These are phyloP conservation scores for Coemansia sp. DNA, from an alignment of 192 early-diverging fungal genomes.

Conservation along the genomic window DNA sequence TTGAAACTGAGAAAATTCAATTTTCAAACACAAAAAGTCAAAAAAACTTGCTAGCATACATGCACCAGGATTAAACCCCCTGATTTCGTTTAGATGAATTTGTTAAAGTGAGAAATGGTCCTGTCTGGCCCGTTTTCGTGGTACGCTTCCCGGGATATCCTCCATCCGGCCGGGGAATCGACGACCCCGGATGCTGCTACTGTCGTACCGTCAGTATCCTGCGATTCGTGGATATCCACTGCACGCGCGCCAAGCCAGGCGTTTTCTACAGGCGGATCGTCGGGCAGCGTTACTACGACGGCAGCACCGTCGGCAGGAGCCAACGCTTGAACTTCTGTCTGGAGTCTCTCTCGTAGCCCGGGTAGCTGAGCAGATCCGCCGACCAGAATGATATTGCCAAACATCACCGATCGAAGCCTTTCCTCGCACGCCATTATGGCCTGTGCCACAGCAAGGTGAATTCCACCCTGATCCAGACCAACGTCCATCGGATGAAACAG, in stretches of 20 bases:
- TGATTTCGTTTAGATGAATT: slow-evolving; percentile 9
- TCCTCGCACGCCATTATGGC: slow-evolving; percentile 90
- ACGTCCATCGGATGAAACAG: slow-evolving; percentile 94
- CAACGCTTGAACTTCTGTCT: slow-evolving; percentile 89
- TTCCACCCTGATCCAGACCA: slow-evolving; percentile 85
- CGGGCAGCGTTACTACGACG: slow-evolving; percentile 1
- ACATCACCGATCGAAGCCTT: slow-evolving; percentile 84
- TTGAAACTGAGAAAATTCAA: slow-evolving; percentile 4
- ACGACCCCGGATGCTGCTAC: slow-evolving; percentile 2
- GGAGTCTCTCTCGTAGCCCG: slow-evolving; percentile 88
- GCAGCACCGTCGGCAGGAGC: slow-evolving; percentile 57
- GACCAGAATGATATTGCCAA: slow-evolving; percentile 88
- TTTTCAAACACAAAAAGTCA: no score
- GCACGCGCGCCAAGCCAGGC: slow-evolving; percentile 23
- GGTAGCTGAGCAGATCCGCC: slow-evolving; percentile 93
- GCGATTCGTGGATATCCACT: no score
- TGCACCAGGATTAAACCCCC: not conserved
- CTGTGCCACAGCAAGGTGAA: slow-evolving; percentile 91
- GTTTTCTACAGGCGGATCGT: slow-evolving; percentile 8
- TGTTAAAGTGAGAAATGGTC: slow-evolving; percentile 18
- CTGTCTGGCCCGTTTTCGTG: slow-evolving; percentile 35
- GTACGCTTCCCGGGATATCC: slow-evolving; percentile 23
- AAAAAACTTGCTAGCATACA: no score
- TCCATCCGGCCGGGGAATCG: slow-evolving; percentile 10
- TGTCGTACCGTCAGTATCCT: not conserved